phyloP scores from a whole-genome alignment of 768 basidiomycete genomes.

The Boletus rubroflammeus region DNA sequence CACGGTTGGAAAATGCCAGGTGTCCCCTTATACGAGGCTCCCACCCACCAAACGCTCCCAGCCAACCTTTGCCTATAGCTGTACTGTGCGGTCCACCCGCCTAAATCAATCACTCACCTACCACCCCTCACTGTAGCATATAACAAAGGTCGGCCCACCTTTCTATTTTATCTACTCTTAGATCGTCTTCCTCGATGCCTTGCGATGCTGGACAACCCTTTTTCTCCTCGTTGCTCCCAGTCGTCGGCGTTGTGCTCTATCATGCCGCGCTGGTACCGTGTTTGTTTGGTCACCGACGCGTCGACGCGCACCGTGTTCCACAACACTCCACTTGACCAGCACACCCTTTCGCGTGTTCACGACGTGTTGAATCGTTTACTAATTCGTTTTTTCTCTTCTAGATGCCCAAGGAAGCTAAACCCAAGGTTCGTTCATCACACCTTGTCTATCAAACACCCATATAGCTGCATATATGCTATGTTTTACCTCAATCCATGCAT shows the following conservation, averaged over 20 bases:
- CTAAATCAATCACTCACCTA: conserved; percentile 30
- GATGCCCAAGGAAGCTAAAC: conserved; percentile 82
- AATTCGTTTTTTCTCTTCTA: conserved; percentile 34
- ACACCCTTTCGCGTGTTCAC: conserved; percentile 29
- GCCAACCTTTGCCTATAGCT: conserved; percentile 38
- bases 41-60: conserved; percentile 37
- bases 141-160: conserved; percentile 26
- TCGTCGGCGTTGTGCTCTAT: conserved; percentile 28
- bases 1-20: conserved; percentile 31
- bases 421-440: conserved; percentile 49
- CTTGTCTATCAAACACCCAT: not conserved
- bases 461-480: conserved; percentile 19
- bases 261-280: conserved; percentile 18
- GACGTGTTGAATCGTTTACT: conserved; percentile 41
- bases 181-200: conserved; percentile 25
- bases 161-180: conserved; percentile 19
- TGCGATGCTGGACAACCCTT: conserved; percentile 12
- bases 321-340: conserved; percentile 27
- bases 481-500: conserved; percentile 6
- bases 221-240: conserved; percentile 5
- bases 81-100: conserved; percentile 33
- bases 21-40: conserved; percentile 36
- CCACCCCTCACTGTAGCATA: conserved; percentile 26
- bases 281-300: conserved; percentile 41
- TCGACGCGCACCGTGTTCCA: conserved; percentile 31